phyloP scores from a whole-genome alignment of 306 rosid species.

The Sicyos baderoa region DNA sequence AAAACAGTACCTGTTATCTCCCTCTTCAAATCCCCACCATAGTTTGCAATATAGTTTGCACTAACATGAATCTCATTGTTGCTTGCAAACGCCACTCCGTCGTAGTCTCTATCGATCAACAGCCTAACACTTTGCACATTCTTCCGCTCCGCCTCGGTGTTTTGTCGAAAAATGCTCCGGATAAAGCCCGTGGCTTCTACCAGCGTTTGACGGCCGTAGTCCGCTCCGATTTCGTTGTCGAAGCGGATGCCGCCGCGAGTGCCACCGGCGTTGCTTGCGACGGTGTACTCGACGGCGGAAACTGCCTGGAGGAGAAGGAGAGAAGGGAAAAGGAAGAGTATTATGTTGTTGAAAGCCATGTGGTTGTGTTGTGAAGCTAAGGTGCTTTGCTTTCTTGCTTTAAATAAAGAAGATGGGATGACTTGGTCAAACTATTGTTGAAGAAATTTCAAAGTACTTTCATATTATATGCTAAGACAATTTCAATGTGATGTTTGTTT shows the following conservation, averaged over 20 bases:
- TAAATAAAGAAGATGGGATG: background rate
- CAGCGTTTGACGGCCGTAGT: conserved; percentile 25
- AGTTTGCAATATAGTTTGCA: conserved; percentile 22
- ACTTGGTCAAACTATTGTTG: background rate
- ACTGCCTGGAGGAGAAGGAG: conserved; percentile 22
- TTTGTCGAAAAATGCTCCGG: conserved; percentile 24
- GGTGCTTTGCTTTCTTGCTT: background rate
- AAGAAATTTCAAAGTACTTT: conserved; percentile 1
- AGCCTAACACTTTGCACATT: conserved; percentile 21
- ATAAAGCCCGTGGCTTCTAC: conserved; percentile 26
- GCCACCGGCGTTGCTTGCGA: conserved; percentile 31
- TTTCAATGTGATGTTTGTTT: no score
- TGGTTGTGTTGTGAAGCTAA: background rate
- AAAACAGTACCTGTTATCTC: conserved; percentile 21
- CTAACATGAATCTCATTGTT: conserved; percentile 35
- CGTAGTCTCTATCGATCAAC: conserved; percentile 21
- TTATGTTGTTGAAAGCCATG: conserved; percentile 14
- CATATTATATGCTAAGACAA: background rate
- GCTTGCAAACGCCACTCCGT: conserved; percentile 26
- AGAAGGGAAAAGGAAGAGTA: conserved; percentile 18
- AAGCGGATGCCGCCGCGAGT: conserved; percentile 39
- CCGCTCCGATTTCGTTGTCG: conserved; percentile 25
- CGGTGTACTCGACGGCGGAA: conserved; percentile 29
- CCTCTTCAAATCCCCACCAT: conserved; percentile 19
- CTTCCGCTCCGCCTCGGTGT: conserved; percentile 14